Conservation (phyloP, 2,329 filamentous ascomycete species). For the Pseudonectria foliicola region DNA sequence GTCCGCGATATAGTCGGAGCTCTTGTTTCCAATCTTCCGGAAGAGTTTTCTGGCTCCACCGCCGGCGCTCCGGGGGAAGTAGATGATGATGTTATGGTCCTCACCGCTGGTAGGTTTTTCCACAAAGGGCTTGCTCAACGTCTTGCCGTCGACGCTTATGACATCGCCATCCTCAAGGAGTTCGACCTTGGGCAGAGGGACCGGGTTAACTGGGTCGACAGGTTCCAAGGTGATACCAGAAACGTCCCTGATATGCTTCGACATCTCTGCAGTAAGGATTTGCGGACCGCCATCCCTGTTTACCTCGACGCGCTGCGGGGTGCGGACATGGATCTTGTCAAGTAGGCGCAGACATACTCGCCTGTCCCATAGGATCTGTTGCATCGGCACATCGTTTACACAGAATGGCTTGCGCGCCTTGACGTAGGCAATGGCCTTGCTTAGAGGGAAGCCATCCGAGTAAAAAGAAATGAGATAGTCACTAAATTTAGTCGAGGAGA, state of each 20-base stretch:
- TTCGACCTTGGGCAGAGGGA: slow-evolving; percentile 66
- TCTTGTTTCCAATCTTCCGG: slow-evolving; percentile 97
- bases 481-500: slow-evolving; percentile 28
- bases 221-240: slow-evolving; percentile 72
- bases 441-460: slow-evolving; percentile 91
- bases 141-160: slow-evolving; percentile 75
- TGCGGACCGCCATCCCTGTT: slow-evolving; percentile 86
- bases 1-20: slow-evolving; percentile 82
- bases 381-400: slow-evolving; percentile 96
- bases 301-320: slow-evolving; percentile 81
- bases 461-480: slow-evolving; percentile 98
- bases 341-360: slow-evolving; percentile 82
- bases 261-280: slow-evolving; percentile 70
- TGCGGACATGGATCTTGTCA: slow-evolving; percentile 83
- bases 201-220: slow-evolving; percentile 53
- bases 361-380: slow-evolving; percentile 93
- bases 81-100: slow-evolving; percentile 98
- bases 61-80: slow-evolving; percentile 80
- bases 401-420: slow-evolving; percentile 92
- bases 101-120: slow-evolving; percentile 98
- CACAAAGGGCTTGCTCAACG: slow-evolving; percentile 88
- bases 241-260: slow-evolving; percentile 70
- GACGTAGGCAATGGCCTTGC: slow-evolving; percentile 95
- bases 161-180: slow-evolving; percentile 86
- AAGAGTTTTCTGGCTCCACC: slow-evolving; percentile 90